A percentile compares a stretch with the other conserved stretches of the same genome.
Conservation (phyloP, 1,284 basidiomycete species). For the Cutaneotrichosporon dermatis region DNA sequence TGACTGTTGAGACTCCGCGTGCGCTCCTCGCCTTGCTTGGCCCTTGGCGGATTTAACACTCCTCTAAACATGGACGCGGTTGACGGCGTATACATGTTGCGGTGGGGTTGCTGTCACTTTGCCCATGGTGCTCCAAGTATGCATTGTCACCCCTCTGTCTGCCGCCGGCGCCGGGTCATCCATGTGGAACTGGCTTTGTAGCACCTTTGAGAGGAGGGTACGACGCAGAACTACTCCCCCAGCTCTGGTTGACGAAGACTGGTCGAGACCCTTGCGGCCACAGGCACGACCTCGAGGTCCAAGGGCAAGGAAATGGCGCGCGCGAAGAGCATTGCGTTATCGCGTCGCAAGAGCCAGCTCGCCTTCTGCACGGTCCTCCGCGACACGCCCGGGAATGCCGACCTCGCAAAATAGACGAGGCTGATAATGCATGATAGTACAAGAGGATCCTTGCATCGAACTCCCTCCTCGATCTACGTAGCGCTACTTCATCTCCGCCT, state of each 20-base stretch:
- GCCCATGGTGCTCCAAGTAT: too few species aligned
- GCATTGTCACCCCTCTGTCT: too few species aligned
- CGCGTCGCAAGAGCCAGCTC: background rate
- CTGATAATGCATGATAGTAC: background rate
- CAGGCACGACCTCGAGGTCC: background rate
- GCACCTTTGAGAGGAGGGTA: too few species aligned
- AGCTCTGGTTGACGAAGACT: too few species aligned
- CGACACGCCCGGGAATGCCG: background rate
- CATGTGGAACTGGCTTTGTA: too few species aligned
- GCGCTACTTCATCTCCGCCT: slow-evolving; percentile 21
- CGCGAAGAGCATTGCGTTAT: background rate
- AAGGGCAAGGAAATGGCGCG: background rate
- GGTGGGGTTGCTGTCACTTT: too few species aligned
- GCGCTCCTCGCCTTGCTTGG: background rate
- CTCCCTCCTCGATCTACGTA: too few species aligned
- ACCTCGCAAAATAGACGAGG: background rate
- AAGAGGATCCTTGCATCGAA: background rate
- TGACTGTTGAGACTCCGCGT: background rate
- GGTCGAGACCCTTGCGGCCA: too few species aligned
- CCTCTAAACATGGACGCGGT: too few species aligned
- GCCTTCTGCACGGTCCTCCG: background rate
- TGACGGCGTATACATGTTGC: too few species aligned
- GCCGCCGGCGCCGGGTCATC: too few species aligned
- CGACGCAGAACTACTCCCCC: too few species aligned
- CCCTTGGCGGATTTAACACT: background rate